Evolutionary conservation across 75 land plant genomes (phyloP).

Genomic region (Cupressus sempervirens): DNA sequence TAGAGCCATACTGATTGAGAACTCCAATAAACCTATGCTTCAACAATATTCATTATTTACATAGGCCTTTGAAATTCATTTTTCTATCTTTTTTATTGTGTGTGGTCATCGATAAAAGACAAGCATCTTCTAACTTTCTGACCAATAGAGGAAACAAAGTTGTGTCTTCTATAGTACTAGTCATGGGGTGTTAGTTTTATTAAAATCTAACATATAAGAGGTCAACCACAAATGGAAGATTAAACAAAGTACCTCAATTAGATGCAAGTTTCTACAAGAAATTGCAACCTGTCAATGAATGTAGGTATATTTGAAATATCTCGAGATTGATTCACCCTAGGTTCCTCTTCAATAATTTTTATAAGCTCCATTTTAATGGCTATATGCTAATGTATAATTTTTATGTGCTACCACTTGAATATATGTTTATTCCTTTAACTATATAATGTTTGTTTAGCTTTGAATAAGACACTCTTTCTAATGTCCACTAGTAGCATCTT

Average conservation of each 20-base stretch:
- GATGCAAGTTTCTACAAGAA: slow-evolving; percentile 47
- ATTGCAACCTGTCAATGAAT: slow-evolving; percentile 38
- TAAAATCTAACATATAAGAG: slow-evolving; percentile 1
- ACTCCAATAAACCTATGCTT: too few relatives aligned
- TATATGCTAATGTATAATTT: slow-evolving; percentile 48
- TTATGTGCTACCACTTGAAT: neutral
- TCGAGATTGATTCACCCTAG: slow-evolving; percentile 19
- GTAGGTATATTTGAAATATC: slow-evolving; percentile 25
- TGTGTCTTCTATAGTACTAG: slow-evolving; percentile 59
- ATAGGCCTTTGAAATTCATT: slow-evolving; percentile 29
- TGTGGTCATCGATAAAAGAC: slow-evolving; percentile 15
- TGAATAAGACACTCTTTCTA: neutral
- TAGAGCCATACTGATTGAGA: too few relatives aligned
- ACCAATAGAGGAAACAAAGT: slow-evolving; percentile 39
- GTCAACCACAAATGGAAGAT: slow-evolving; percentile 1
- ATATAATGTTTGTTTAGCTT: slow-evolving; percentile 5
- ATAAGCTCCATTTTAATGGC: slow-evolving; percentile 52
- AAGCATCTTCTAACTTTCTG: slow-evolving; percentile 16
- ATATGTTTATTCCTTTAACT: neutral
- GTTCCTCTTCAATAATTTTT: slow-evolving; percentile 45
- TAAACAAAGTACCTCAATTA: slow-evolving; percentile 51
- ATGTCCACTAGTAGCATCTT: slow-evolving; percentile 9
- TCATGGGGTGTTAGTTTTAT: slow-evolving; percentile 3
- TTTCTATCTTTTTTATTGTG: slow-evolving; percentile 26
- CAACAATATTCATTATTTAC: slow-evolving; percentile 23